Evolutionary conservation across 768 basidiomycete species (phyloP).

Genomic region (Rhodotorula paludigena): DNA sequence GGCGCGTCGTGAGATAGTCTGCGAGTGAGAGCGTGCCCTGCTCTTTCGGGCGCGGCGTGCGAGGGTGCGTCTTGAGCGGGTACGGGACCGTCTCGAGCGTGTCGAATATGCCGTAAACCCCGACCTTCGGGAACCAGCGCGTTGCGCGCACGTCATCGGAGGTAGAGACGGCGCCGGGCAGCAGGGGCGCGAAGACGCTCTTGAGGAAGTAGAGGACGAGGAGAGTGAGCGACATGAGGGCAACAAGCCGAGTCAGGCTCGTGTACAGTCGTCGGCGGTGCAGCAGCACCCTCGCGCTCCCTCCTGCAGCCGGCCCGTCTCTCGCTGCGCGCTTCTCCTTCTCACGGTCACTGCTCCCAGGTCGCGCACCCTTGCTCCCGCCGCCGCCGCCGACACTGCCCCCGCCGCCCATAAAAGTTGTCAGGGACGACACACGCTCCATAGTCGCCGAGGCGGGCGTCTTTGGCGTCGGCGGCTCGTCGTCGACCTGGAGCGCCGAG

Average conservation of each 20-base stretch:
- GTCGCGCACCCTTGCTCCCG: no score
- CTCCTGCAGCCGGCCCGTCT: not conserved
- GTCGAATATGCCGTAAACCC: not conserved
- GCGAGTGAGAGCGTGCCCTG: not conserved
- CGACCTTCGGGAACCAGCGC: not conserved
- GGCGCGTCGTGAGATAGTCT: constrained; percentile 23
- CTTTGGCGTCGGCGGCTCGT: not conserved
- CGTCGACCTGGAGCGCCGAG: not conserved
- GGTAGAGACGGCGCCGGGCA: not conserved
- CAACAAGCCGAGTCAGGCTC: not conserved
- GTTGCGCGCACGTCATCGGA: not conserved
- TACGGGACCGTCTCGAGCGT: constrained; percentile 18
- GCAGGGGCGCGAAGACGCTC: not conserved
- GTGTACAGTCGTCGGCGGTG: constrained; percentile 2
- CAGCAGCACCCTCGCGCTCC: not conserved
- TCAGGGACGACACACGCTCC: constrained; percentile 11
- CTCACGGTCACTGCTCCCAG: not conserved
- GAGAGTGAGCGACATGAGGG: not conserved
- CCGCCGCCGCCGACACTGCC: no score
- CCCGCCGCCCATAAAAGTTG: constrained; percentile 14
- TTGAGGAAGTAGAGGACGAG: not conserved
- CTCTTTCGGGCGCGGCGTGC: not conserved
- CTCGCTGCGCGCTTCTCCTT: not conserved
- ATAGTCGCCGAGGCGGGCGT: not conserved
- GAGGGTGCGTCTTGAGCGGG: constrained; percentile 3